Percentiles rank a stretch among this genome's conserved stretches.
phyloP scores from a whole-genome alignment of 1,284 basidiomycete genomes.

The Trametes pubescens region DNA sequence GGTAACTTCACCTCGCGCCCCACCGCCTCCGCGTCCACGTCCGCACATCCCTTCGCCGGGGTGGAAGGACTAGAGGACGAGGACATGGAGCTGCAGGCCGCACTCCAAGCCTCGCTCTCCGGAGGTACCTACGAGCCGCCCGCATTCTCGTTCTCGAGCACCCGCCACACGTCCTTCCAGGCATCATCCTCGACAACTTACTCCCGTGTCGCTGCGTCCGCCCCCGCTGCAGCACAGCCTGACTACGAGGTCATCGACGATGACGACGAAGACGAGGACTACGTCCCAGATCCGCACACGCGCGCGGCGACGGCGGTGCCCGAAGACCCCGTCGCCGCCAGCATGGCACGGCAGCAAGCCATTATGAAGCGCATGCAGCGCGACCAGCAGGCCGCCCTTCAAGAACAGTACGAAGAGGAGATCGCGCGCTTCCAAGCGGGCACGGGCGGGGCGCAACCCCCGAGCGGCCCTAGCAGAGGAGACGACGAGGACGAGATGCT shows the following conservation, averaged over 20 bases:
- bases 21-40: conserved; percentile 28
- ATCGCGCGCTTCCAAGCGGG: conserved; percentile 38
- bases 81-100: conserved; percentile 87
- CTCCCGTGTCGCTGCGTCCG: conserved; percentile 2
- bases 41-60: conserved; percentile 20
- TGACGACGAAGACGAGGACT: conserved; percentile 33
- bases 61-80: conserved; percentile 74
- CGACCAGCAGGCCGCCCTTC: conserved; percentile 74
- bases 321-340: conserved; percentile 69
- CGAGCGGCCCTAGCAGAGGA: conserved; percentile 41
- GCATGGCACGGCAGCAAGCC: conserved; percentile 68
- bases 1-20: conserved; percentile 29
- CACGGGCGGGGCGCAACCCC: conserved; percentile 48
- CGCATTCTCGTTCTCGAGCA: neutral
- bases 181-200: neutral
- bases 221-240: conserved; percentile 7
- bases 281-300: neutral
- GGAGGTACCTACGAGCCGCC: conserved; percentile 27
- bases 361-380: conserved; percentile 71
- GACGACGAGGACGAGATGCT: conserved; percentile 70
- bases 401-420: conserved; percentile 63
- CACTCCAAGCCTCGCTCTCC: conserved; percentile 79
- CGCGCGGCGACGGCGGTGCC: conserved; percentile 11
- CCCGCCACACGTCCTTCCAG: conserved; percentile 3
- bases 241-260: conserved; percentile 26